Conservation (phyloP, 1,139 yeast genomes). For the Saccharomyces hybrid region DNA sequence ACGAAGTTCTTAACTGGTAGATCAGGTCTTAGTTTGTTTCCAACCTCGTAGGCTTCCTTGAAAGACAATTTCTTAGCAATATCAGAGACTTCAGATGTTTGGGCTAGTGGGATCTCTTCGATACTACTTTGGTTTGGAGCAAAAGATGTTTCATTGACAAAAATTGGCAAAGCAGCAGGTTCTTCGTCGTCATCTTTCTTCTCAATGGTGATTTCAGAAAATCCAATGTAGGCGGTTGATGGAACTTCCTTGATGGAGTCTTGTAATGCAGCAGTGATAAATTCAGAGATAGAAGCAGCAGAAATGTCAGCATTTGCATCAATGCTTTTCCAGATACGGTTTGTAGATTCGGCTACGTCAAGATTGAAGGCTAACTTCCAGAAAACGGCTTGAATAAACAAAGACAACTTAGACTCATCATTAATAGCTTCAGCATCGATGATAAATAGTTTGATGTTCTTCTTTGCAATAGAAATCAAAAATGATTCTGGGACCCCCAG, state of each 20-base stretch:
- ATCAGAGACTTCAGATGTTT: slow-evolving; percentile 43
- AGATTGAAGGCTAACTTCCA: slow-evolving; percentile 60
- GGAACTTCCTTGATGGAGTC: slow-evolving; percentile 30
- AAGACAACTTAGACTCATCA: slow-evolving; percentile 59
- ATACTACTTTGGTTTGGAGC: slow-evolving; percentile 46
- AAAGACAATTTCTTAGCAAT: slow-evolving; percentile 68
- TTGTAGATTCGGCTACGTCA: slow-evolving; percentile 2
- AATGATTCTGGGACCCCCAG: slow-evolving; percentile 42
- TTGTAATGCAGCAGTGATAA: slow-evolving; percentile 33
- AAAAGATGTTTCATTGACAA: slow-evolving; percentile 54
- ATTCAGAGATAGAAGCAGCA: background rate
- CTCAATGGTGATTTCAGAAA: slow-evolving; percentile 30
- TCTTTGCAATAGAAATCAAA: slow-evolving; percentile 48
- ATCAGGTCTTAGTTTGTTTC: slow-evolving; percentile 72
- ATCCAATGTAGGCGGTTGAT: background rate
- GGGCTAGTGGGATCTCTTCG: slow-evolving; percentile 31
- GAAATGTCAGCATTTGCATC: background rate
- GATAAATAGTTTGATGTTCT: slow-evolving; percentile 45
- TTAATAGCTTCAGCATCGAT: slow-evolving; percentile 52
- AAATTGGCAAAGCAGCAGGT: slow-evolving; percentile 38
- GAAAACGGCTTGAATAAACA: slow-evolving; percentile 72
- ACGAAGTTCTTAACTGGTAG: slow-evolving; percentile 77
- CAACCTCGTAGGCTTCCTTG: slow-evolving; percentile 65
- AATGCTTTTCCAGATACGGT: slow-evolving; percentile 2
- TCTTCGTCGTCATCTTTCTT: slow-evolving; percentile 17